Conservation (phyloP, 225 moss, liverwort and hornwort genomes). For the Thuidium tamariscinum region DNA sequence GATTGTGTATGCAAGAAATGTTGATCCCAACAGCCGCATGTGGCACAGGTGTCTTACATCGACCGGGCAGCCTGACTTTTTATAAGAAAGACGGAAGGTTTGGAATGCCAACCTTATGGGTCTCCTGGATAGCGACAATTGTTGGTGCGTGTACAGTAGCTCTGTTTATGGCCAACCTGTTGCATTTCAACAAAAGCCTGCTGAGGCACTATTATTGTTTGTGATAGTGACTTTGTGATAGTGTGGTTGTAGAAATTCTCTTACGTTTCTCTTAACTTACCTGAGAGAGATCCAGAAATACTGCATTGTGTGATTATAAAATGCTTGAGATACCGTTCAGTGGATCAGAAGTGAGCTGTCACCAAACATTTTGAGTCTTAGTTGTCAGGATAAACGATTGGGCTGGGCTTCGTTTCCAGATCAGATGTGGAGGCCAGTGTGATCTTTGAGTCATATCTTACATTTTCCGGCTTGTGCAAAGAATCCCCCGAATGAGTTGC, state of each 20-base stretch:
- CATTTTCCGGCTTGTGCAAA: not conserved
- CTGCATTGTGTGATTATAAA: not conserved
- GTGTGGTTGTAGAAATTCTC: not conserved
- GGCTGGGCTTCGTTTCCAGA: not conserved
- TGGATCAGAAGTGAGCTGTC: not conserved
- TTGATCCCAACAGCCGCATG: constrained; percentile 93
- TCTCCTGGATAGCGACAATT: not conserved
- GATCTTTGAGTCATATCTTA: not conserved
- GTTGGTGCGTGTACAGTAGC: not conserved
- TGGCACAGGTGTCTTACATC: constrained; percentile 97
- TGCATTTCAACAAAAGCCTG: not conserved
- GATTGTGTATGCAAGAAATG: constrained; percentile 68
- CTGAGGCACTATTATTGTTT: not conserved
- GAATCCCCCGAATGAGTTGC: not conserved
- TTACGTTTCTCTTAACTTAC: not conserved
- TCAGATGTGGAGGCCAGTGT: not conserved
- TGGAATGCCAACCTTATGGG: not conserved
- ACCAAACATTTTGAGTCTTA: not conserved
- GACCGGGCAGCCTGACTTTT: constrained; percentile 90
- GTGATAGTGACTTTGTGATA: not conserved
- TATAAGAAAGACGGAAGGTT: not conserved
- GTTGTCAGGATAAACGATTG: not conserved
- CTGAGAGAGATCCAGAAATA: not conserved
- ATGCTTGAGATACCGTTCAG: not conserved
- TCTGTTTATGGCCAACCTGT: not conserved